Conservation (phyloP, 2,329 filamentous ascomycete species). For the Onygenales sp. region DNA sequence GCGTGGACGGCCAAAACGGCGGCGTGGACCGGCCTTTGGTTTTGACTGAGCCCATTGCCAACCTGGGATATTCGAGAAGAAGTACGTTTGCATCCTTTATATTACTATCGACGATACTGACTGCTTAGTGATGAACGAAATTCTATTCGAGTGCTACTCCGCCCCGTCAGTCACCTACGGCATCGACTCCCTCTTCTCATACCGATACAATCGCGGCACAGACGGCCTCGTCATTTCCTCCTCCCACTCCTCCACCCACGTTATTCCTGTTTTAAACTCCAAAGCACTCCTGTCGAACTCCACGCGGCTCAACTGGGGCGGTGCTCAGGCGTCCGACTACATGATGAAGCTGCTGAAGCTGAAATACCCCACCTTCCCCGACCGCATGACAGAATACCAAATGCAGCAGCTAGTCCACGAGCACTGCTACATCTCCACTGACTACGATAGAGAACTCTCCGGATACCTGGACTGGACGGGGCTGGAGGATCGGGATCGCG, state of each 20-base stretch:
- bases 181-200: conserved; percentile 94
- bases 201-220: conserved; percentile 78
- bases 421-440: conserved; percentile 78
- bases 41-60: conserved; percentile 92
- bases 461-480: conserved; percentile 83
- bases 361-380: conserved; percentile 84
- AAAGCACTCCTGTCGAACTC: conserved; percentile 79
- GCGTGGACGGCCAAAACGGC: conserved; percentile 63
- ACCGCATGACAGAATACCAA: conserved; percentile 77
- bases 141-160: conserved; percentile 91
- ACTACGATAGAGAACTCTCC: conserved; percentile 71
- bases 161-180: conserved; percentile 86
- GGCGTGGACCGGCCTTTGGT: conserved; percentile 77
- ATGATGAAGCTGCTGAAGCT: conserved; percentile 78
- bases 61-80: conserved; percentile 77
- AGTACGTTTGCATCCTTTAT: conserved; percentile 46
- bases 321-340: conserved; percentile 82
- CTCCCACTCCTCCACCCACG: conserved; percentile 85
- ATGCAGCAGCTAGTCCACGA: conserved; percentile 78
- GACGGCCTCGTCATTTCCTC: conserved; percentile 86
- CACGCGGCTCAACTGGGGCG: conserved; percentile 88
- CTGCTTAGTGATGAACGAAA: conserved; percentile 82
- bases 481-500: conserved; percentile 75
- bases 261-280: conserved; percentile 84
- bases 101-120: not conserved